A percentile compares a stretch with the other conserved stretches of the same genome.
Evolutionary conservation across 202 grass and related monocot genomes (phyloP).

Genomic region (Dendrocalamus latiflorus): DNA sequence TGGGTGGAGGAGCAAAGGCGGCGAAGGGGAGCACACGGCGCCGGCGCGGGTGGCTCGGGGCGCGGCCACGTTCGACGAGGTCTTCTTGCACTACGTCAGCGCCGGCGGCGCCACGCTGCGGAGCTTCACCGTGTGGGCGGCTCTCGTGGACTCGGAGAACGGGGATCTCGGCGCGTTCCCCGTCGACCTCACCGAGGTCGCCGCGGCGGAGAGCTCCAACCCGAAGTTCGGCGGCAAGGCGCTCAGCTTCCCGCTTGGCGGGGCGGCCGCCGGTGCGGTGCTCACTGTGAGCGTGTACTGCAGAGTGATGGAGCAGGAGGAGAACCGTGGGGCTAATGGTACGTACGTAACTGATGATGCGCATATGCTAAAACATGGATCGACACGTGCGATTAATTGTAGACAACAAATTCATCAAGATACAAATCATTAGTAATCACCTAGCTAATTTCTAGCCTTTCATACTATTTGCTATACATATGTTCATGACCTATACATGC

Average conservation of each 20-base stretch:
- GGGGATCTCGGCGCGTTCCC: constrained; percentile 70
- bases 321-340: constrained; percentile 43
- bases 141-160: constrained; percentile 39
- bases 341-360: neutral
- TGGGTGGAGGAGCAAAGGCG: constrained; percentile 72
- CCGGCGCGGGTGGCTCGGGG: constrained; percentile 41
- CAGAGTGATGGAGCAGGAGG: constrained; percentile 60
- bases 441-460: no score
- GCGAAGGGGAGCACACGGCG: constrained; percentile 72
- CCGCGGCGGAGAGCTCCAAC: constrained; percentile 34
- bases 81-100: constrained; percentile 70
- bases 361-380: no score
- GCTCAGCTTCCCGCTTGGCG: constrained; percentile 65
- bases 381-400: neutral
- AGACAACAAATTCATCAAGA: neutral
- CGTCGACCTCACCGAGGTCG: constrained; percentile 57
- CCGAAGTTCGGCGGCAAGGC: constrained; percentile 57
- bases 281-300: constrained; percentile 68
- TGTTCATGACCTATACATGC: no score
- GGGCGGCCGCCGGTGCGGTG: constrained; percentile 47
- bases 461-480: no score
- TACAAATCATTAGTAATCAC: no score
- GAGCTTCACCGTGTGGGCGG: constrained; percentile 68
- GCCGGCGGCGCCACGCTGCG: constrained; percentile 42
- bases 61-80: constrained; percentile 61